A percentile compares a stretch with the other conserved stretches of the same genome.
Evolutionary conservation across 2,329 filamentous ascomycete species (phyloP).

Genomic region (Fusarium gaditjirri): DNA sequence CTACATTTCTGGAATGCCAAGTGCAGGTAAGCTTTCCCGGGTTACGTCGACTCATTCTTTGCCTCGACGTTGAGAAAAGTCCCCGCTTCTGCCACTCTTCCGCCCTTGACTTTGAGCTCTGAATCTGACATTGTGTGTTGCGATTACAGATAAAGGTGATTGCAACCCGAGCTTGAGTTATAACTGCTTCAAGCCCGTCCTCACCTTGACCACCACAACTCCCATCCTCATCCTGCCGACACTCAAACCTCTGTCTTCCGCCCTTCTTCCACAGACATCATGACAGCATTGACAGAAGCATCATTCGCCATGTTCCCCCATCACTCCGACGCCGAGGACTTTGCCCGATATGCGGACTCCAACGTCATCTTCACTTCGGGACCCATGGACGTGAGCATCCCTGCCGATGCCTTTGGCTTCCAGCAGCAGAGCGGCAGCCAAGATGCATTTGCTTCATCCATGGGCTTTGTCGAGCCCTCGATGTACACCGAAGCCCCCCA

Average conservation of each 20-base stretch:
- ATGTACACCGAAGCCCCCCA: constrained; percentile 58
- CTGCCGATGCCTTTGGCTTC: constrained; percentile 57
- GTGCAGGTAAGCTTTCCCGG: constrained; percentile 42
- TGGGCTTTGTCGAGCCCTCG: constrained; percentile 57
- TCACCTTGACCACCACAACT: constrained; percentile 27
- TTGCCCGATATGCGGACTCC: constrained; percentile 58
- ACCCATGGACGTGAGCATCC: constrained; percentile 60
- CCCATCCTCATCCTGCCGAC: constrained; percentile 4
- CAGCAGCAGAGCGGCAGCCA: constrained; percentile 50
- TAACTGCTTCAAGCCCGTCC: constrained; percentile 28
- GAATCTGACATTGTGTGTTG: constrained; percentile 33
- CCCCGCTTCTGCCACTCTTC: constrained; percentile 13
- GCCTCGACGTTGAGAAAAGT: constrained; percentile 6
- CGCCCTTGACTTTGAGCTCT: constrained; percentile 2
- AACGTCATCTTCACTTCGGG: constrained; percentile 53
- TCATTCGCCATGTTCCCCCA: constrained; percentile 45
- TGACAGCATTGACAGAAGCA: constrained; percentile 47
- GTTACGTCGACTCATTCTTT: constrained; percentile 18
- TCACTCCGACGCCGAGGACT: constrained; percentile 52
- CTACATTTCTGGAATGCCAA: constrained; percentile 43
- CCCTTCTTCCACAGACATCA: constrained; percentile 31
- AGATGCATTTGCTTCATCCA: constrained; percentile 48
- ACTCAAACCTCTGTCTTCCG: background rate
- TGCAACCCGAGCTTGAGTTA: constrained; percentile 35
- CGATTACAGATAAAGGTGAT: constrained; percentile 42